Conservation (phyloP, 257 asterid species). For the Handroanthus guayacan region DNA sequence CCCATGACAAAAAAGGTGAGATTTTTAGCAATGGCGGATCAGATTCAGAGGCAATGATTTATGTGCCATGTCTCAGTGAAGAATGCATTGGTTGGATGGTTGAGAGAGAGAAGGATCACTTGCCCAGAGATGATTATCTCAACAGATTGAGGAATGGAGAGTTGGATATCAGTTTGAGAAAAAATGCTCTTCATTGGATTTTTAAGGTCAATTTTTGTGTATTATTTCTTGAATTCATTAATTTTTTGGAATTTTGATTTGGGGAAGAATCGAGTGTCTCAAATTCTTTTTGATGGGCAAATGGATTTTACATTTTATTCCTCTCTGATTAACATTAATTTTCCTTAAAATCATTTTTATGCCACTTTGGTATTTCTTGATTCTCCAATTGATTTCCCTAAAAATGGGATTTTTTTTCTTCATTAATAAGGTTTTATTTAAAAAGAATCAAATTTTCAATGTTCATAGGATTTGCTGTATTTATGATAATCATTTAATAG, state of each 20-base stretch:
- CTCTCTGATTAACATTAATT: constrained; percentile 22
- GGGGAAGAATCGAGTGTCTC: not conserved
- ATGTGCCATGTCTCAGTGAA: constrained; percentile 55
- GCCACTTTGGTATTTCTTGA: constrained; percentile 20
- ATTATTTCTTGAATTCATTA: constrained; percentile 6
- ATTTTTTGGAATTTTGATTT: not conserved
- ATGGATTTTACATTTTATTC: constrained; percentile 12
- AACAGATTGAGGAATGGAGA: constrained; percentile 71
- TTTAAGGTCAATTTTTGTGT: constrained; percentile 52
- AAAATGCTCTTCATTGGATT: constrained; percentile 72
- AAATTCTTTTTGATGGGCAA: not conserved
- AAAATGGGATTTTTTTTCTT: constrained; percentile 18
- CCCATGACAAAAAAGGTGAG: constrained; percentile 36
- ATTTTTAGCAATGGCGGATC: constrained; percentile 43
- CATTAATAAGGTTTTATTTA: constrained; percentile 3
- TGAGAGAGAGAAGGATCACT: constrained; percentile 53
- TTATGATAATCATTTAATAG: constrained; percentile 28
- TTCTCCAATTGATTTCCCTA: constrained; percentile 20
- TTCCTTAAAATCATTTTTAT: not conserved
- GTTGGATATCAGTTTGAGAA: constrained; percentile 61
- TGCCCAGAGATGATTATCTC: constrained; percentile 68
- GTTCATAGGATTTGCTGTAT: constrained; percentile 16
- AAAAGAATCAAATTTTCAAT: not conserved
- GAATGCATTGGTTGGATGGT: constrained; percentile 64
- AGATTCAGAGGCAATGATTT: constrained; percentile 40